These are phyloP conservation scores for Polyporus arcularius DNA, from an alignment of 768 basidiomycete genomes.

Conservation along the genomic window DNA sequence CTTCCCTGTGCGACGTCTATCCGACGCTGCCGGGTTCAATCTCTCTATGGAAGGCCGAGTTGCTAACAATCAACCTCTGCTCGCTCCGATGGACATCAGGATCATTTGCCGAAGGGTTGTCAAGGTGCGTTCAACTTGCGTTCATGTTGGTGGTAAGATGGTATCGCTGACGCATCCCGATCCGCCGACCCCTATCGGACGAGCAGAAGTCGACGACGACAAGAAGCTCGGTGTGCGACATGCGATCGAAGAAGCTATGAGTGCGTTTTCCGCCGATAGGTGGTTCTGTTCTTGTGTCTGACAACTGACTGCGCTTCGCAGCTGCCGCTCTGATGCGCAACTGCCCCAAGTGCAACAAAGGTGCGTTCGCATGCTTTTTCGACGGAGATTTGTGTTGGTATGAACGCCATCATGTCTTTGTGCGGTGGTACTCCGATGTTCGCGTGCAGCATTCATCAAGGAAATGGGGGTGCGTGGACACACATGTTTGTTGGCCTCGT, in stretches of 20 bases:
- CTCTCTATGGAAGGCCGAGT: neutral
- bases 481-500: neutral
- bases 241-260: constrained; percentile 91
- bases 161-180: neutral
- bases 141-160: neutral
- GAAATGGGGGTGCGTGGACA: constrained; percentile 62
- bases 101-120: constrained; percentile 82
- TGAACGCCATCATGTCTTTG: neutral
- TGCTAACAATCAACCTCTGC: neutral
- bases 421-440: constrained; percentile 9
- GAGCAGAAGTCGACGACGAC: constrained; percentile 73
- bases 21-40: neutral
- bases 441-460: constrained; percentile 69
- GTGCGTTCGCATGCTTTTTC: constrained; percentile 38
- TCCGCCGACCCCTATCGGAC: neutral
- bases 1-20: neutral
- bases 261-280: constrained; percentile 38
- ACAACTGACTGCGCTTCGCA: constrained; percentile 29
- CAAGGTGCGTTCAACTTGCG: constrained; percentile 48
- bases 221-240: constrained; percentile 74
- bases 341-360: constrained; percentile 85
- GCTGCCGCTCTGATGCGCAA: constrained; percentile 83
- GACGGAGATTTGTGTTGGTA: neutral
- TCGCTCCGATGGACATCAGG: constrained; percentile 38
- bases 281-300: neutral